Base-by-base conservation (phyloP, 306 rosid species). In the Myrica gale region DNA sequence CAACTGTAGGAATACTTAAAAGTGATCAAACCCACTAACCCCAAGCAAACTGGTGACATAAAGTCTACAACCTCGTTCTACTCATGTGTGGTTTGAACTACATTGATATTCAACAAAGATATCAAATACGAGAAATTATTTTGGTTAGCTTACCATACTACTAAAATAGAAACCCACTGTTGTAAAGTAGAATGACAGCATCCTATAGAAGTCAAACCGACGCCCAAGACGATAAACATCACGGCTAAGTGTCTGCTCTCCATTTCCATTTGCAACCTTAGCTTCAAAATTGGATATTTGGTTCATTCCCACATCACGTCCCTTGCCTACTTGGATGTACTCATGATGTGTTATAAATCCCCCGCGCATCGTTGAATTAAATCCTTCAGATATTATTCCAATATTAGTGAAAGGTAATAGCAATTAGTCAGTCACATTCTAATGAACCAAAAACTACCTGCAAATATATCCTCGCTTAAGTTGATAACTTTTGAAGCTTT, bases 111-210 rank as follows among this genome's bases (percentile, higher is more conserved):
- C 12, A 4, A 75, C 19, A 21, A 21, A 67, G 1, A 11, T 2
- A 39, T 16, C 39, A n/a, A 1, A 70, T 16, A 60, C 37, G 72
- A n/a, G n/a, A 77, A 53, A 44, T 56, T 26, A 26, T 26, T 26
- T 26, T 12, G 17, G 5, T 63, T 72, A 54, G 32, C 82, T 80
- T 91, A 95, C 97, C 98, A 95, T 90, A 85, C 92, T 88, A 67
- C 92, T 95, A 87, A 95, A 95, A 82, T 95, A 95, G 97, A 95
- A 92, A 76, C 99, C 99, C 77, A 95, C 96, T 76, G 99, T 92
- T 53, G 99, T 92, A 89, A 95, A 92, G 91, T 95, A 95, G 89
- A 92, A 95, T 0, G 99, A 95, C 81, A 95, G 69, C 98, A 92
- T 95, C 76, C 99, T 89, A 72, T 66, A 95, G 93, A 95, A 95